Conservation (phyloP, 257 asterid species). For the Fraxinus cuspidata region DNA sequence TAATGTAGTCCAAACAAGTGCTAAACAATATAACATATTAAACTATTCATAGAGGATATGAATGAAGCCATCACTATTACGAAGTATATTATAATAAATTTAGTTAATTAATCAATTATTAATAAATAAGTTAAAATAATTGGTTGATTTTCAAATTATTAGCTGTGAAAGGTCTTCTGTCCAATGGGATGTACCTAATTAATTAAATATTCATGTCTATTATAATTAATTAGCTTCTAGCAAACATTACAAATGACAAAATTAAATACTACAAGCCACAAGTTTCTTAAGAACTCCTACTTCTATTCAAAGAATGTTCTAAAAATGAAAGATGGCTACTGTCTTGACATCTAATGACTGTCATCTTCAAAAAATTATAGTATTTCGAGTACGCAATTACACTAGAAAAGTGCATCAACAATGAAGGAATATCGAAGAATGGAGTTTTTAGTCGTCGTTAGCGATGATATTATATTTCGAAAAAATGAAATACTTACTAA, state of each 20-base stretch:
- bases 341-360: constrained; percentile 14
- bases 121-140: background rate
- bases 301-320: constrained; percentile 25
- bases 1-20: no score
- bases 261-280: constrained; percentile 13
- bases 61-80: constrained; percentile 20
- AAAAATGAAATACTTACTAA: constrained; percentile 1
- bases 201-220: constrained; percentile 10
- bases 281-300: background rate
- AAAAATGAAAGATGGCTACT: constrained; percentile 18
- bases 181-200: background rate
- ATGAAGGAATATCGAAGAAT: background rate
- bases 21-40: background rate
- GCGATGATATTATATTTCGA: background rate
- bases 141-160: constrained; percentile 16
- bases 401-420: background rate
- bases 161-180: background rate
- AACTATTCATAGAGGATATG: background rate
- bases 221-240: background rate
- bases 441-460: background rate
- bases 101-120: background rate
- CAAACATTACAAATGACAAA: constrained; percentile 31
- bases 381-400: background rate
- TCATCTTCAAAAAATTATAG: background rate
- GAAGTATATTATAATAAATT: background rate